A percentile compares a stretch with the other conserved stretches of the same genome.
Conservation (phyloP, 768 basidiomycete genomes). For the Tubosaeta sp. region DNA sequence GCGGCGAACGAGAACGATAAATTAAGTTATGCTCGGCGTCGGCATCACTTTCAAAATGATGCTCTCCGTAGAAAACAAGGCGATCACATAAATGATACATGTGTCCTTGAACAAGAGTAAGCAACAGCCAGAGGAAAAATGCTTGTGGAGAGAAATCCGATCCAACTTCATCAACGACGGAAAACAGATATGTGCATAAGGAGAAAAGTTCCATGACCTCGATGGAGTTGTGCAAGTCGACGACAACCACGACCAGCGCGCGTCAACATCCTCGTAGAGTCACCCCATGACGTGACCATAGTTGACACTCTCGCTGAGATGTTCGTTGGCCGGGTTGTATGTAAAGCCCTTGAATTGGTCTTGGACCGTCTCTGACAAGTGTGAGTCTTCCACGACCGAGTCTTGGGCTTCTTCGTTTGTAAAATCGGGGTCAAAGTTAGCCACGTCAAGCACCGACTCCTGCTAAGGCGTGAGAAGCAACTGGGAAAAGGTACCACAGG, state of each 20-base stretch:
- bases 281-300: constrained; percentile 41
- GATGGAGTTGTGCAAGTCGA: constrained; percentile 1
- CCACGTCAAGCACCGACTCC: constrained; percentile 93
- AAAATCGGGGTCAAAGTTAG: constrained; percentile 97
- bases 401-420: constrained; percentile 93
- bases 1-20: not conserved
- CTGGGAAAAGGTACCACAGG: not conserved
- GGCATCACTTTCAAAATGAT: not conserved
- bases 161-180: not conserved
- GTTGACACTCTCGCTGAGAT: constrained; percentile 79
- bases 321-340: constrained; percentile 81
- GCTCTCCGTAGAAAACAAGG: not conserved
- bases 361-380: constrained; percentile 92
- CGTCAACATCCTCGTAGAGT: not conserved
- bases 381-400: constrained; percentile 92
- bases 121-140: not conserved
- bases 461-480: constrained; percentile 23
- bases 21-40: constrained; percentile 14
- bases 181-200: not conserved
- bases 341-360: constrained; percentile 93
- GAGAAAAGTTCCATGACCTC: constrained; percentile 1
- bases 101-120: not conserved
- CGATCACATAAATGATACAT: constrained; percentile 7
- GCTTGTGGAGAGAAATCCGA: not conserved
- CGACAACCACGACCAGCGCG: constrained; percentile 22